Conservation (phyloP, 257 asterid genomes). For the Ilex asprella region DNA sequence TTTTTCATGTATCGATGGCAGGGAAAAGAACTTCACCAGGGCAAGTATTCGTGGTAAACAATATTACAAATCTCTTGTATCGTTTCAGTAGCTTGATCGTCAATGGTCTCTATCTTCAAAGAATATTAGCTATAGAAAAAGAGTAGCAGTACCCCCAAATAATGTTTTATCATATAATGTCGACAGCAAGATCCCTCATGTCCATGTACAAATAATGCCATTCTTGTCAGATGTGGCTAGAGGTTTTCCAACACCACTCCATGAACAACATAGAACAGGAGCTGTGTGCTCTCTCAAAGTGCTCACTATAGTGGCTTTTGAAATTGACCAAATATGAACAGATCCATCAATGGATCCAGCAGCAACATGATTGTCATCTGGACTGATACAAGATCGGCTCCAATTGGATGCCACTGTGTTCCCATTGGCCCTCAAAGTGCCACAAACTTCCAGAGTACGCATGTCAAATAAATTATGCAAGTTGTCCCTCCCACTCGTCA, state of each 20-base stretch:
- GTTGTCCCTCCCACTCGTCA: conserved; percentile 96
- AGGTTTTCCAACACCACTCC: conserved; percentile 83
- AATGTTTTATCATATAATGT: not conserved
- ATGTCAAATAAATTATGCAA: conserved; percentile 77
- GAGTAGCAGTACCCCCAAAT: not conserved
- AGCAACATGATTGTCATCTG: conserved; percentile 81
- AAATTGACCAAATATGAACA: conserved; percentile 73
- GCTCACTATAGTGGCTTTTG: conserved; percentile 53
- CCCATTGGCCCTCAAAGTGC: conserved; percentile 57
- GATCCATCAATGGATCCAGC: conserved; percentile 89
- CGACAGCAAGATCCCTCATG: conserved; percentile 1
- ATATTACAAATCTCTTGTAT: not conserved
- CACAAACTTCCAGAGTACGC: conserved; percentile 76
- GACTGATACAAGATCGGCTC: conserved; percentile 89
- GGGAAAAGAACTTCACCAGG: not conserved
- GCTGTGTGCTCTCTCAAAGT: conserved; percentile 74
- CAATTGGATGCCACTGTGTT: conserved; percentile 73
- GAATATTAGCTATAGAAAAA: not conserved
- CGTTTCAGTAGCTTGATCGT: not conserved
- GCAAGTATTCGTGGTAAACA: not conserved
- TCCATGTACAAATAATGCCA: conserved; percentile 71
- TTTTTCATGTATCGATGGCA: not conserved
- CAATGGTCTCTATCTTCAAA: too few relatives aligned
- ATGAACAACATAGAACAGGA: conserved; percentile 68
- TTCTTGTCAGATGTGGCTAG: conserved; percentile 77